A percentile compares a stretch with the other conserved stretches of the same genome.
Evolutionary conservation across 2,329 filamentous ascomycete genomes (phyloP).

Genomic region (Trichoderma sp.): DNA sequence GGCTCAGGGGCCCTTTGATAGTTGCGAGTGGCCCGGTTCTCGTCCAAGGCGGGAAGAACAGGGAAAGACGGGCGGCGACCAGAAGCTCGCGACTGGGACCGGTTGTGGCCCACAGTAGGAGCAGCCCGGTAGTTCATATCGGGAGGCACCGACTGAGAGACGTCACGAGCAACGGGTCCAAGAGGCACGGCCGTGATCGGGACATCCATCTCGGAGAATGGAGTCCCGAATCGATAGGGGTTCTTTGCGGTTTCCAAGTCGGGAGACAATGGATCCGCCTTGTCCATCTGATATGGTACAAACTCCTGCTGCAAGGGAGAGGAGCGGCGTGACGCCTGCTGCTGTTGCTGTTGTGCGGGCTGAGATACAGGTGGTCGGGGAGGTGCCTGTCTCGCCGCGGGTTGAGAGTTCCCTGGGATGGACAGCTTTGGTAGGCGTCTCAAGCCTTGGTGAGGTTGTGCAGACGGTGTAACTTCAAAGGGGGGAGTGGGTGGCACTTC

Average conservation of each 20-base stretch:
- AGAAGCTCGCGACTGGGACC: conserved; percentile 56
- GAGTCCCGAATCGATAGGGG: conserved; percentile 76
- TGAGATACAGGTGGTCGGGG: conserved; percentile 32
- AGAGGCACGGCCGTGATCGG: conserved; percentile 71
- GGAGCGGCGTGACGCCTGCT: conserved; percentile 21
- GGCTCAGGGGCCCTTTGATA: conserved; percentile 34
- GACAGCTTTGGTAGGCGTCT: conserved; percentile 61
- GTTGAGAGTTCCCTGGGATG: conserved; percentile 47
- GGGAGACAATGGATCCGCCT: conserved; percentile 49
- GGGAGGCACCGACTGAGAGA: conserved; percentile 87
- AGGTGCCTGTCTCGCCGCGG: conserved; percentile 29
- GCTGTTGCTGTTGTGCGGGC: conserved; percentile 24
- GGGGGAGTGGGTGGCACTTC: conserved; percentile 69
- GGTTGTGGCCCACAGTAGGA: conserved; percentile 36
- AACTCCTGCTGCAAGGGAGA: conserved; percentile 36
- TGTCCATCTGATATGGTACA: conserved; percentile 53
- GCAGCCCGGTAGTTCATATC: conserved; percentile 76
- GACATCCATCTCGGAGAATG: conserved; percentile 87
- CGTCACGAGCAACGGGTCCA: conserved; percentile 72
- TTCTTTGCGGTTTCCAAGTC: conserved; percentile 56
- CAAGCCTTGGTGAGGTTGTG: conserved; percentile 53
- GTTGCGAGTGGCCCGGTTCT: conserved; percentile 53
- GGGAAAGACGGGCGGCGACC: conserved; percentile 65
- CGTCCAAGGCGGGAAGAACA: conserved; percentile 66
- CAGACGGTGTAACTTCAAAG: conserved; percentile 59